phyloP scores from a whole-genome alignment of 805 yeast genomes.

The Clavispora santaluciae region DNA sequence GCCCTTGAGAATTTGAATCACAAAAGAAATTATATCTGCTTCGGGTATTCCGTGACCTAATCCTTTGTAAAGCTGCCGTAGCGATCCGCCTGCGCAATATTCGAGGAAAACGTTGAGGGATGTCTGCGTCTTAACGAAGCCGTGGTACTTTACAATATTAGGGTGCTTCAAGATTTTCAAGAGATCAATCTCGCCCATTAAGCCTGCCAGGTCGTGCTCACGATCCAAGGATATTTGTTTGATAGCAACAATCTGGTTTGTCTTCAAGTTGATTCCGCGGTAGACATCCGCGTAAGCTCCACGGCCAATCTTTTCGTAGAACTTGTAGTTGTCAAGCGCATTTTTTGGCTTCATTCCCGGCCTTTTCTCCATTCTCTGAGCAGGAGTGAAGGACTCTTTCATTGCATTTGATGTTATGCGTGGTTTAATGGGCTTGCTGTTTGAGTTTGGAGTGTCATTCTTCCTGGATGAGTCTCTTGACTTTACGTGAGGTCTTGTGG shows the following conservation, averaged over 20 bases:
- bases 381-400: slow-evolving; percentile 45
- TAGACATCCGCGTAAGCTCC: slow-evolving; percentile 93
- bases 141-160: slow-evolving; percentile 44
- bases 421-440: too few relatives aligned
- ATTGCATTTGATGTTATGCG: too few relatives aligned
- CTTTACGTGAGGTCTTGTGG: too few relatives aligned
- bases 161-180: slow-evolving; percentile 59
- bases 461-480: too few relatives aligned
- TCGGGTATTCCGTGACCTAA: slow-evolving; percentile 53
- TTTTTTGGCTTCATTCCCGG: slow-evolving; percentile 34
- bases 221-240: slow-evolving; percentile 66
- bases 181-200: slow-evolving; percentile 65
- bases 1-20: slow-evolving; percentile 42
- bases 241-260: slow-evolving; percentile 70
- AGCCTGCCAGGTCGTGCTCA: slow-evolving; percentile 38
- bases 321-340: slow-evolving; percentile 45
- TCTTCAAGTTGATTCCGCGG: slow-evolving; percentile 61
- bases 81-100: slow-evolving; percentile 58
- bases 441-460: too few relatives aligned
- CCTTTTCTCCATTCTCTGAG: slow-evolving; percentile 44
- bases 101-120: slow-evolving; percentile 56
- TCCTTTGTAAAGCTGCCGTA: slow-evolving; percentile 47
- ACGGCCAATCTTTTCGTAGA: slow-evolving; percentile 67
- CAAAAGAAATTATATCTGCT: slow-evolving; percentile 43
- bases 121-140: slow-evolving; percentile 52